Evolutionary conservation across 805 yeast species (phyloP).

Genomic region (Kazachstania martiniae): DNA sequence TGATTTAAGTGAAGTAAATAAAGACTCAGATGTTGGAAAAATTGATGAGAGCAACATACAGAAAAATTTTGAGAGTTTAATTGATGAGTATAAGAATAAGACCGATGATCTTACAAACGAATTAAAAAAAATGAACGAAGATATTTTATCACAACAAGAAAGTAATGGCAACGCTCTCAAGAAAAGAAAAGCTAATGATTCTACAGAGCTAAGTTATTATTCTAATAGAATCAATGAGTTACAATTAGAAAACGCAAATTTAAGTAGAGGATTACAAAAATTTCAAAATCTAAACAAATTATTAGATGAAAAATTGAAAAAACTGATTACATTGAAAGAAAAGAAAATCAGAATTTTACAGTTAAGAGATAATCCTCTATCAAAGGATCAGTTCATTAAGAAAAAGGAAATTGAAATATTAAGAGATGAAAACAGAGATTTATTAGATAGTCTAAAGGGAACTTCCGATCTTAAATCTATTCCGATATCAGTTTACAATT

Average conservation of each 20-base stretch:
- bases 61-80: constrained; percentile 25
- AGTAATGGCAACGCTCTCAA: too few relatives aligned
- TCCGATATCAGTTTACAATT: constrained; percentile 54
- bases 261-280: constrained; percentile 29
- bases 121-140: constrained; percentile 24
- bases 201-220: constrained; percentile 15
- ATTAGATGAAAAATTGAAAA: constrained; percentile 30
- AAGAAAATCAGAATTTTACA: constrained; percentile 44
- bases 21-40: constrained; percentile 8
- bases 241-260: constrained; percentile 33
- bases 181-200: constrained; percentile 24
- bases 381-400: constrained; percentile 51
- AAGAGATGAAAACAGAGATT: constrained; percentile 46
- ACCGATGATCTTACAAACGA: constrained; percentile 35
- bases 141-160: constrained; percentile 11
- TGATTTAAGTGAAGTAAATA: constrained; percentile 18
- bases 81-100: constrained; percentile 46
- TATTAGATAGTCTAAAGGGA: constrained; percentile 28
- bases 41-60: constrained; percentile 7
- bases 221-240: constrained; percentile 26
- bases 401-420: constrained; percentile 40
- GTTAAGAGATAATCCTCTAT: constrained; percentile 54
- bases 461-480: constrained; percentile 27
- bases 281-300: constrained; percentile 28
- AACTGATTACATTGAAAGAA: constrained; percentile 27